Percentiles rank a stretch among this genome's conserved stretches.
Evolutionary conservation across 164 flowering plant species (phyloP).

Genomic region (Protea cynaroides): DNA sequence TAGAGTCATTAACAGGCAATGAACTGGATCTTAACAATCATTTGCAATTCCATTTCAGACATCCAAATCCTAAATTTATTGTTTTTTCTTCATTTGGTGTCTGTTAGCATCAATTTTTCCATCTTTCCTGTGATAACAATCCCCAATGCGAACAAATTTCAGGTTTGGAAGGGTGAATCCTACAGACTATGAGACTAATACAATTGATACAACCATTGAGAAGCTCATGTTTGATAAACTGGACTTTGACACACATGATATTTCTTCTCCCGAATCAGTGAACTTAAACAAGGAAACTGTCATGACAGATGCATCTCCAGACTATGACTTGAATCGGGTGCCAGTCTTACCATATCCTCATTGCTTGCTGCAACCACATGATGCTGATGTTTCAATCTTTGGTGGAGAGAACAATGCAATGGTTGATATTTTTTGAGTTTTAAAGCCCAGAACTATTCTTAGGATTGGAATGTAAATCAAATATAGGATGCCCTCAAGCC

Average conservation of each 20-base stretch:
- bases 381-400: slow-evolving; percentile 16
- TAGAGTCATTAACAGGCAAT: too few species aligned
- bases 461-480: not conserved
- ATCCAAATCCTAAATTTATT: too few species aligned
- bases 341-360: not conserved
- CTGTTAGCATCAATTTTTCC: too few species aligned
- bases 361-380: not conserved
- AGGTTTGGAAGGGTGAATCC: slow-evolving; percentile 16
- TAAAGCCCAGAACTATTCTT: too few species aligned
- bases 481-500: too few species aligned
- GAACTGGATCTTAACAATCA: too few species aligned
- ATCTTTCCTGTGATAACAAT: not conserved
- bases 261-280: slow-evolving; percentile 9
- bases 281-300: slow-evolving; percentile 3
- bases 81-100: too few species aligned
- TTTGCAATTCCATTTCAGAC: too few species aligned
- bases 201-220: slow-evolving; percentile 42
- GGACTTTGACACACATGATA: slow-evolving; percentile 14
- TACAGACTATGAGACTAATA: slow-evolving; percentile 25
- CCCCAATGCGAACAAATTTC: slow-evolving; percentile 5
- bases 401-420: too few species aligned
- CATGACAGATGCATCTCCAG: not conserved
- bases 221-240: slow-evolving; percentile 35
- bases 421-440: too few species aligned
- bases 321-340: slow-evolving; percentile 2